These are phyloP conservation scores for Ascochyta fabae DNA, from an alignment of 2,329 filamentous ascomycete genomes.

Conservation along the genomic window DNA sequence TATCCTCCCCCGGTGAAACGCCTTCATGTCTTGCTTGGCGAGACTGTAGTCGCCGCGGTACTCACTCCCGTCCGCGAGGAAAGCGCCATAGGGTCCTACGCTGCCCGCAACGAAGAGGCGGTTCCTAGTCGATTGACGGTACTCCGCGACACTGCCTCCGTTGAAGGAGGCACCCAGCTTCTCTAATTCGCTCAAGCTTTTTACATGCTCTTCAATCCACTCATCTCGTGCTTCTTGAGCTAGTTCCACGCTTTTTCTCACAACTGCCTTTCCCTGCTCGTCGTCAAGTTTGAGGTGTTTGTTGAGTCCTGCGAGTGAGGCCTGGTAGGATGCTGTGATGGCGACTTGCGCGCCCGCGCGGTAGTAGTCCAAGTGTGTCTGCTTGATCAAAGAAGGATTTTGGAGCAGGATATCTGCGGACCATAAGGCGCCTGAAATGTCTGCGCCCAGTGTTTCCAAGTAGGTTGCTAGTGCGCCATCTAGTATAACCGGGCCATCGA, in stretches of 20 bases:
- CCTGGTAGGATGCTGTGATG: slow-evolving; percentile 58
- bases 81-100: slow-evolving; percentile 58
- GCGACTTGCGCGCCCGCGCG: slow-evolving; percentile 54
- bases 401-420: slow-evolving; percentile 52
- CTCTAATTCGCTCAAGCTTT: slow-evolving; percentile 3
- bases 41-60: slow-evolving; percentile 54
- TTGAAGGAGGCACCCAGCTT: not conserved
- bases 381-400: slow-evolving; percentile 50
- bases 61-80: slow-evolving; percentile 55
- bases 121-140: slow-evolving; percentile 1
- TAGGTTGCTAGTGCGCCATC: slow-evolving; percentile 58
- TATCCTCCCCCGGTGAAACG: slow-evolving; percentile 54
- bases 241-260: slow-evolving; percentile 51
- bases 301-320: slow-evolving; percentile 50
- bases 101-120: slow-evolving; percentile 52
- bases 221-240: slow-evolving; percentile 49
- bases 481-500: slow-evolving; percentile 46
- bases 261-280: slow-evolving; percentile 43
- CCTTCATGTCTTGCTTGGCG: slow-evolving; percentile 41
- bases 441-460: slow-evolving; percentile 52
- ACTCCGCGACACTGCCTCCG: not conserved
- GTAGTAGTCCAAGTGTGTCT: slow-evolving; percentile 55
- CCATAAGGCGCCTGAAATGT: slow-evolving; percentile 55
- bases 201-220: slow-evolving; percentile 23
- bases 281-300: slow-evolving; percentile 47